Evolutionary conservation across 1,139 yeast genomes (phyloP).

Genomic region (Kodamaea anthophila): DNA sequence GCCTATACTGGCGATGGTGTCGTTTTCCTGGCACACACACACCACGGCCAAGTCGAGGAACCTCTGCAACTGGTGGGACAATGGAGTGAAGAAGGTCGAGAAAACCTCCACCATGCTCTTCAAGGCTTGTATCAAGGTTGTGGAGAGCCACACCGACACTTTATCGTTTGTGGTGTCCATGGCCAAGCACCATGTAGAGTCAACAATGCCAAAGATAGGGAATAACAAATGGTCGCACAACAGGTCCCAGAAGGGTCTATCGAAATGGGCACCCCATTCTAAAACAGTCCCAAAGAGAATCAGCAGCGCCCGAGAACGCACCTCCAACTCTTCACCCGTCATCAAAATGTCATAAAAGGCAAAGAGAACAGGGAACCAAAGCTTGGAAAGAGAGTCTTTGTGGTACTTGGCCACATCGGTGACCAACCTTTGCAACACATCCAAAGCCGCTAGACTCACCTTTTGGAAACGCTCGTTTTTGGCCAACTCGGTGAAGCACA

Average conservation of each 20-base stretch:
- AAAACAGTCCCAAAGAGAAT: conserved; percentile 76
- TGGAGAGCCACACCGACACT: conserved; percentile 90
- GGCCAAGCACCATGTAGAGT: conserved; percentile 68
- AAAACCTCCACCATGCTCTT: conserved; percentile 82
- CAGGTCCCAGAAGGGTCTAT: conserved; percentile 72
- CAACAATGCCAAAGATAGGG: conserved; percentile 82
- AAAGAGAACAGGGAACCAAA: conserved; percentile 78
- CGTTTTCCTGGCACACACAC: conserved; percentile 95
- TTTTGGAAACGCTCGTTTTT: conserved; percentile 82
- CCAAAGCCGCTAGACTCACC: conserved; percentile 72
- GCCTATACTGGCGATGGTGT: conserved; percentile 92
- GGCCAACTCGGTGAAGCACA: conserved; percentile 72
- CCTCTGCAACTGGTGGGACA: conserved; percentile 69
- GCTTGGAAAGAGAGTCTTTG: conserved; percentile 27
- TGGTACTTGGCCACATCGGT: conserved; percentile 45
- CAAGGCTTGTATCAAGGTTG: conserved; percentile 92
- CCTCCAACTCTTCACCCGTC: conserved; percentile 93
- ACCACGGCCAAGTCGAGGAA: conserved; percentile 72
- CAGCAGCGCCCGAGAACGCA: conserved; percentile 81
- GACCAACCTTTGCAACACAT: conserved; percentile 62
- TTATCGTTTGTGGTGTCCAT: conserved; percentile 65
- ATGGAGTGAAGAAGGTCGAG: conserved; percentile 69
- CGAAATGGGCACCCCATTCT: conserved; percentile 73
- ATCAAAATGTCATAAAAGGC: conserved; percentile 85
- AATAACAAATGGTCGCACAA: conserved; percentile 73